Conservation (phyloP, 257 asterid genomes). For the Catharanthus roseus region DNA sequence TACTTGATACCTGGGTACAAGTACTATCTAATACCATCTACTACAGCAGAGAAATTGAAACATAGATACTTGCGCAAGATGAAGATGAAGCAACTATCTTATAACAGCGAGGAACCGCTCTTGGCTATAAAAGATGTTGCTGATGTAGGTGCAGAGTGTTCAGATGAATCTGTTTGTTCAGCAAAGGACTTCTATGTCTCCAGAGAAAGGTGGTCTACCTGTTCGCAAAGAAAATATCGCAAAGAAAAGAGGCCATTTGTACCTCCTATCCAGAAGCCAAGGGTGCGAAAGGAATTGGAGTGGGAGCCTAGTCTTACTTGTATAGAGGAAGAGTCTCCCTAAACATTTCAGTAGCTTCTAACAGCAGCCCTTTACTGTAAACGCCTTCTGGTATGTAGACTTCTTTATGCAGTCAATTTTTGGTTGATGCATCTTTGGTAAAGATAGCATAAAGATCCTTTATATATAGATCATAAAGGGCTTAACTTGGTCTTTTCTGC, state of each 20-base stretch:
- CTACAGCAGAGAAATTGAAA: slow-evolving; percentile 51
- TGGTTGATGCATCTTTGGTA: slow-evolving; percentile 9
- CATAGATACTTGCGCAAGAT: slow-evolving; percentile 28
- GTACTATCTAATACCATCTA: slow-evolving; percentile 41
- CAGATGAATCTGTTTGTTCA: slow-evolving; percentile 42
- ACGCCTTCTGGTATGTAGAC: slow-evolving; percentile 18
- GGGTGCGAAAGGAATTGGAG: slow-evolving; percentile 39
- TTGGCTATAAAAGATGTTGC: slow-evolving; percentile 26
- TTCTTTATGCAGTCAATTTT: slow-evolving; percentile 11
- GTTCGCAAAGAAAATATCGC: slow-evolving; percentile 17
- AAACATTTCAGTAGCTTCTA: slow-evolving; percentile 17
- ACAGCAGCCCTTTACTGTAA: not conserved
- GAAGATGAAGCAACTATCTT: not conserved
- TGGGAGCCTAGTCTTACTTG: slow-evolving; percentile 65
- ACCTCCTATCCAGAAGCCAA: slow-evolving; percentile 57
- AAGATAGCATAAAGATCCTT: slow-evolving; percentile 10
- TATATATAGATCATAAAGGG: not conserved
- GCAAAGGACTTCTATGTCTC: slow-evolving; percentile 43
- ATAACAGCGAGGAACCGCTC: slow-evolving; percentile 27
- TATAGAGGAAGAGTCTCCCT: slow-evolving; percentile 60
- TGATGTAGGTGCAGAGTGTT: slow-evolving; percentile 26
- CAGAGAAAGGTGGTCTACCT: slow-evolving; percentile 29
- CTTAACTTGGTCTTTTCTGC: not conserved
- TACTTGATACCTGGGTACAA: slow-evolving; percentile 57
- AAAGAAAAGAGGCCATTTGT: slow-evolving; percentile 45